Evolutionary conservation across 2,329 filamentous ascomycete genomes (phyloP), one percentile per base, ranked within the genome.

Genomic region (Colletotrichum gigasporum): DNA sequence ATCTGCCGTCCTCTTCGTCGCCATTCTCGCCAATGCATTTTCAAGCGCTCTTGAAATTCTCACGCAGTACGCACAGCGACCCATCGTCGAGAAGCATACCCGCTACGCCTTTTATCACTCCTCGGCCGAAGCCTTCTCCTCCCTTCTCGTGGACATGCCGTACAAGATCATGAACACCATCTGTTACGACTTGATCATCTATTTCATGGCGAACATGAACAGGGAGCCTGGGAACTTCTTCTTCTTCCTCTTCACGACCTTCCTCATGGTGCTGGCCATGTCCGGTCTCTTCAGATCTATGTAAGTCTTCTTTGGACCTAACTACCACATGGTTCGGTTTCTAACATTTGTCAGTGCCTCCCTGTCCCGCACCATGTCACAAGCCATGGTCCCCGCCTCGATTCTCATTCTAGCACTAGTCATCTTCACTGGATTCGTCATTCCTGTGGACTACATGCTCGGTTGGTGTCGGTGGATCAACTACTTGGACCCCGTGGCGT

Each of bases 141-240:
- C 63, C 5, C 45, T 62, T 2, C 47, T 67, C 20, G 55, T 62
- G 10, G 66, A 66, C 14, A 58, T 67, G 30, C 66, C 66, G 50
- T 68, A 75, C 74, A 82, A 70, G 75, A 76, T 69, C 11, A 5
- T 64, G 8, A 87, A 87, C 65, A 76, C 85, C 1, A 79, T 90
- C 64, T 76, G 80, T 6, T 90, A 89, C 80, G 90, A 90, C 69
- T 50, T 89, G 55, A 81, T 84, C 2, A 73, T 91, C 1, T 91
- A 91, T 76, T 90, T 91, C 72, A 85, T 91, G 85, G 84, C 86
- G 1, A 85, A 88, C 63, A 79, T 91, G 7, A 80, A 84, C 59
- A 80, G 85, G 47, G 81, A 83, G 58, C 78, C 86, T 2, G 84
- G 82, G 9, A 75, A 82, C 0, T 86, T 86, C 71, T 87, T 86